Base-by-base conservation (phyloP, 2,329 filamentous ascomycete species). In the Clonostachys byssicola region DNA sequence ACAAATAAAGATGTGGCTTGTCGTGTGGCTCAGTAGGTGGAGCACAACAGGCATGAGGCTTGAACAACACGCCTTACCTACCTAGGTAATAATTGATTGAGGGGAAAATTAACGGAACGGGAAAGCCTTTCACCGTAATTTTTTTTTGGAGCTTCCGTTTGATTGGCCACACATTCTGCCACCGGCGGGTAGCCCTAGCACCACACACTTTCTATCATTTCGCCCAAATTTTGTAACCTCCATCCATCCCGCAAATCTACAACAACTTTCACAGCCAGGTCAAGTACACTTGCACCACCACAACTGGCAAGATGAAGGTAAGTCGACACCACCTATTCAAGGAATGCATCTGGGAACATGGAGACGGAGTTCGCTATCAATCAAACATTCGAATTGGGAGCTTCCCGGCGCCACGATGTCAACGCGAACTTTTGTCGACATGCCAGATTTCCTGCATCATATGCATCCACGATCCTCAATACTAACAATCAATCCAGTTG, bases 261-360 rank as follows among this genome's bases (percentile, higher is more conserved):
- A 59, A 62, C 58, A 60, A 65, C 66, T 65, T 66, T 62, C 46
- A 54, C 46, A 63, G 52, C 61, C 67, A 66, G 65, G 66, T 67
- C 67, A 67, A 69, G 66, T 63, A 67, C 63, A 65, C 64, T 70
- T 70, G 67, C 63, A 70, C 65, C 67, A 68, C 59, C 62, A 65
- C 65, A 64, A 63, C 69, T 65, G 68, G 68, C 70, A 73, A 69
- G 60, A 73, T 73, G 70, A 73, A 73, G 70, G 70, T 73, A 70
- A 51, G 68, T 40, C 33, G 40, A 10, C 36, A 39, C 36, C 36
- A 39, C 7, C 14, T 5, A 6, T 18, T n/a, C 14, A 18, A 12
- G 36, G 14, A 18, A n/a, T n/a, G 36, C 36, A n/a, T n/a, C 14
- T n/a, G 36, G 14, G 36, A 39, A 39, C 36, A 18, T 18, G 36